Percentiles rank a stretch among this genome's conserved stretches.
Evolutionary conservation across 345 rosid genomes (phyloP).

Genomic region (Arabidopsis suecica): DNA sequence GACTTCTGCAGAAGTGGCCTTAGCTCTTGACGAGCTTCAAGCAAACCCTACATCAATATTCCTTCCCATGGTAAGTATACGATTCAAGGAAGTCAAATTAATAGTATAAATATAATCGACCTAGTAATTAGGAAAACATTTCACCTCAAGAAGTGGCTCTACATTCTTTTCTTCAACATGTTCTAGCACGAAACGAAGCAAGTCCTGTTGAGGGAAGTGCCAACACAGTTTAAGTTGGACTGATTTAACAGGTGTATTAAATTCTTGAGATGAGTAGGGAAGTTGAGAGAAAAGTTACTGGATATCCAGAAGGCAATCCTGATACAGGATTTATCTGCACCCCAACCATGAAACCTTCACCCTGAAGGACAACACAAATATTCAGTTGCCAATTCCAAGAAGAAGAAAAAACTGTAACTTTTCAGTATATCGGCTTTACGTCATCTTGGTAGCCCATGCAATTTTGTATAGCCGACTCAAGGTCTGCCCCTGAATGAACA

Average conservation of each 20-base stretch:
- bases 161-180: slow-evolving; percentile 91
- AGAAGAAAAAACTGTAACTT: slow-evolving; percentile 33
- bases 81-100: slow-evolving; percentile 9
- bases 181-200: slow-evolving; percentile 79
- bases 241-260: slow-evolving; percentile 30
- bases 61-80: slow-evolving; percentile 18
- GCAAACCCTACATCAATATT: slow-evolving; percentile 69
- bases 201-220: slow-evolving; percentile 57
- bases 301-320: slow-evolving; percentile 93
- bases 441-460: slow-evolving; percentile 93
- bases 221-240: slow-evolving; percentile 39
- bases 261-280: slow-evolving; percentile 27
- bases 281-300: slow-evolving; percentile 56
- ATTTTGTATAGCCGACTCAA: slow-evolving; percentile 90
- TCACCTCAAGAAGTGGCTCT: slow-evolving; percentile 90
- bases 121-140: slow-evolving; percentile 12
- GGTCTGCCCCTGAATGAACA: slow-evolving; percentile 99
- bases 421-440: slow-evolving; percentile 54
- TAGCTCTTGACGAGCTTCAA: slow-evolving; percentile 98
- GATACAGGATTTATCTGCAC: slow-evolving; percentile 87
- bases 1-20: slow-evolving; percentile 71
- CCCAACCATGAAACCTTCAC: slow-evolving; percentile 99
- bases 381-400: slow-evolving; percentile 33
- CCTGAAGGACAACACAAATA: slow-evolving; percentile 57
- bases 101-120: neutral